phyloP scores from a whole-genome alignment of 2,329 filamentous ascomycete species.

The Colletotrichum sidae region DNA sequence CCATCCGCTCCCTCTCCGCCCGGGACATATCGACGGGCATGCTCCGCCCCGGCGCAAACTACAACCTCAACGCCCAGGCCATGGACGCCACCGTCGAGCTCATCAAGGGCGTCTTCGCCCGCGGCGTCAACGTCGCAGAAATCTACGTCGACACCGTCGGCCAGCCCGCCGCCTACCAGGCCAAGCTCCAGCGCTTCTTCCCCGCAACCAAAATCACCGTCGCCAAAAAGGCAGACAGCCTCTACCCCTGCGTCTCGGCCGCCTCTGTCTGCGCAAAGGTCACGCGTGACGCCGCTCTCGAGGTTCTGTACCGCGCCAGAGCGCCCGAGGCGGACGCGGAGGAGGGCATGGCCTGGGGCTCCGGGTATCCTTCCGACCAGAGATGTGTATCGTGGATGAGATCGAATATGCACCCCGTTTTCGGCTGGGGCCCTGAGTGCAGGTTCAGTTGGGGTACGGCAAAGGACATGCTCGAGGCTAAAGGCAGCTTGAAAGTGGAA shows the following conservation, averaged over 20 bases:
- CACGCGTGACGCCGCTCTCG: slow-evolving; percentile 89
- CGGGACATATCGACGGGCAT: slow-evolving; percentile 84
- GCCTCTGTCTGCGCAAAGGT: slow-evolving; percentile 97
- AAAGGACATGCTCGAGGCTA: slow-evolving; percentile 91
- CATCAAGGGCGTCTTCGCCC: slow-evolving; percentile 80
- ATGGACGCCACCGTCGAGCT: slow-evolving; percentile 90
- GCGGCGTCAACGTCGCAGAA: slow-evolving; percentile 85
- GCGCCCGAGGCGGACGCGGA: slow-evolving; percentile 46
- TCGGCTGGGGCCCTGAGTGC: slow-evolving; percentile 94
- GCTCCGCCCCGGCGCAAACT: slow-evolving; percentile 72
- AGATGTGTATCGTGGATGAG: slow-evolving; percentile 86
- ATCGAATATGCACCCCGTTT: slow-evolving; percentile 88
- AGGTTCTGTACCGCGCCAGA: slow-evolving; percentile 74
- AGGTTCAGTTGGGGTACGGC: slow-evolving; percentile 96
- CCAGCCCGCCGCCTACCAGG: slow-evolving; percentile 84
- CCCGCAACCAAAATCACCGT: slow-evolving; percentile 81
- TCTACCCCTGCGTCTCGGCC: slow-evolving; percentile 93
- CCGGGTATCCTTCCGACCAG: slow-evolving; percentile 91
- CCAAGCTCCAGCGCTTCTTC: slow-evolving; percentile 84
- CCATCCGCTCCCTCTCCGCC: slow-evolving; percentile 82
- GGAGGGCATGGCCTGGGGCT: slow-evolving; percentile 78
- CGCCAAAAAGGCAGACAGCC: slow-evolving; percentile 90
- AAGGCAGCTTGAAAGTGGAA: slow-evolving; percentile 77
- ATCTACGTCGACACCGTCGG: slow-evolving; percentile 98
- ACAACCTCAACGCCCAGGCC: slow-evolving; percentile 97